phyloP scores from a whole-genome alignment of 1,284 basidiomycete species.

The Abortiporus biennis region DNA sequence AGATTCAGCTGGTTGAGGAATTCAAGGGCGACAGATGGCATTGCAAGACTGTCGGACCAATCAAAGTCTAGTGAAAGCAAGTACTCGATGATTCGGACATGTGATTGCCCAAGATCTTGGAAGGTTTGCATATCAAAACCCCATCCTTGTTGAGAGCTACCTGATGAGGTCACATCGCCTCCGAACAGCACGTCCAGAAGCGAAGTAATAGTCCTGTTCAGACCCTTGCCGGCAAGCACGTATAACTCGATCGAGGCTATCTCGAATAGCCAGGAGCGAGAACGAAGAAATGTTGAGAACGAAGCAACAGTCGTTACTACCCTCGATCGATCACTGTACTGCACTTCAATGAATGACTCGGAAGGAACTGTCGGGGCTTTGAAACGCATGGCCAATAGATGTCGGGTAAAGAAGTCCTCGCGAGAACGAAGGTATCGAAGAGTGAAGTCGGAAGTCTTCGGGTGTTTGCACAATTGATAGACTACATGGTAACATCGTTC shows the following conservation, averaged over 20 bases:
- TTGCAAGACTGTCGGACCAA: slow-evolving; percentile 74
- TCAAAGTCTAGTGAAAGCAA: slow-evolving; percentile 83
- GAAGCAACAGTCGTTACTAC: slow-evolving; percentile 72
- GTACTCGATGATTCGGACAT: slow-evolving; percentile 82
- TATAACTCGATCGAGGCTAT: slow-evolving; percentile 89
- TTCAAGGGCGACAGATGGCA: slow-evolving; percentile 55
- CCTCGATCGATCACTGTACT: slow-evolving; percentile 67
- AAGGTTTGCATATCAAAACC: slow-evolving; percentile 46
- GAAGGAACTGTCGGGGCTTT: slow-evolving; percentile 42
- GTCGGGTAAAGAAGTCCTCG: slow-evolving; percentile 86
- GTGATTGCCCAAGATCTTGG: slow-evolving; percentile 72
- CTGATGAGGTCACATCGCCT: slow-evolving; percentile 43
- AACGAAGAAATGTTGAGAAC: slow-evolving; percentile 74
- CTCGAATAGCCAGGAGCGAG: slow-evolving; percentile 84
- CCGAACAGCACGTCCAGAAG: slow-evolving; percentile 75
- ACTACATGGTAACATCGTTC: slow-evolving; percentile 85
- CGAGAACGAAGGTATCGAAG: slow-evolving; percentile 86
- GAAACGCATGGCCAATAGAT: slow-evolving; percentile 71
- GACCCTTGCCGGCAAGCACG: slow-evolving; percentile 74
- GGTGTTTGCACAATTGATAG: slow-evolving; percentile 83
- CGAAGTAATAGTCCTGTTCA: slow-evolving; percentile 63
- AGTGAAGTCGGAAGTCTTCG: slow-evolving; percentile 76
- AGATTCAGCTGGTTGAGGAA: slow-evolving; percentile 71
- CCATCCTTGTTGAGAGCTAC: slow-evolving; percentile 32
- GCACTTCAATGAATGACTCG: slow-evolving; percentile 59